phyloP scores from a whole-genome alignment of 192 early-diverging fungal genomes.

The Umbelopsis isabellina region DNA sequence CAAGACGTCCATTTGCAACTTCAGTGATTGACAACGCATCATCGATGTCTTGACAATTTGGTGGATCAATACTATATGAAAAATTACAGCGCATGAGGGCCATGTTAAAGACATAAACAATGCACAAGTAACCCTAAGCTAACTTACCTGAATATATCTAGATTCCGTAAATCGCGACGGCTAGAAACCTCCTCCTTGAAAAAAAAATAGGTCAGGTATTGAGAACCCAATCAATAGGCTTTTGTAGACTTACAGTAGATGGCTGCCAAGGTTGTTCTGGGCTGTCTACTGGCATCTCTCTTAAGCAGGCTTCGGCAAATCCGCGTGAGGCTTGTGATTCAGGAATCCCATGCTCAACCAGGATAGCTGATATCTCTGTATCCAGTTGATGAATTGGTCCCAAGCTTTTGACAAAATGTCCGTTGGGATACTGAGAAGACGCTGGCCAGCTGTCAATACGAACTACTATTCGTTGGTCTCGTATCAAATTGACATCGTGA shows the following conservation, averaged over 20 bases:
- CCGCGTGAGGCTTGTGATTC: slow-evolving; percentile 71
- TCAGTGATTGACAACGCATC: slow-evolving; percentile 72
- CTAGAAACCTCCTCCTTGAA: slow-evolving; percentile 42
- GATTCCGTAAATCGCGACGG: slow-evolving; percentile 44
- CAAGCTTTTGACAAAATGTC: slow-evolving; percentile 73
- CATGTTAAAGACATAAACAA: neutral
- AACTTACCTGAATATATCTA: slow-evolving; percentile 32
- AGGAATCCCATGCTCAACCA: slow-evolving; percentile 78
- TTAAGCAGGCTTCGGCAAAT: slow-evolving; percentile 65
- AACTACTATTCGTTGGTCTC: slow-evolving; percentile 70
- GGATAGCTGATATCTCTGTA: slow-evolving; percentile 75
- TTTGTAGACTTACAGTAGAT: slow-evolving; percentile 8
- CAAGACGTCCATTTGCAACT: slow-evolving; percentile 49
- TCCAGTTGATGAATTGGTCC: slow-evolving; percentile 65
- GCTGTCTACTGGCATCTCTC: slow-evolving; percentile 69
- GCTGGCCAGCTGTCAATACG: slow-evolving; percentile 72
- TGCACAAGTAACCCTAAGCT: too few species aligned
- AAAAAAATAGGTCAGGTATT: neutral
- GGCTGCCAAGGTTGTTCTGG: slow-evolving; percentile 58
- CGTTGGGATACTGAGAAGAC: slow-evolving; percentile 74
- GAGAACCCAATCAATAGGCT: neutral
- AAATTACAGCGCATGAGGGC: neutral
- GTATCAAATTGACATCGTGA: slow-evolving; percentile 56
- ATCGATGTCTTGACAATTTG: slow-evolving; percentile 80
- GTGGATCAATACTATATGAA: slow-evolving; percentile 75